Evolutionary conservation across 2,329 filamentous ascomycete species (phyloP), one percentile per base, ranked within the genome.

Genomic region (Cyanodermella asteris): DNA sequence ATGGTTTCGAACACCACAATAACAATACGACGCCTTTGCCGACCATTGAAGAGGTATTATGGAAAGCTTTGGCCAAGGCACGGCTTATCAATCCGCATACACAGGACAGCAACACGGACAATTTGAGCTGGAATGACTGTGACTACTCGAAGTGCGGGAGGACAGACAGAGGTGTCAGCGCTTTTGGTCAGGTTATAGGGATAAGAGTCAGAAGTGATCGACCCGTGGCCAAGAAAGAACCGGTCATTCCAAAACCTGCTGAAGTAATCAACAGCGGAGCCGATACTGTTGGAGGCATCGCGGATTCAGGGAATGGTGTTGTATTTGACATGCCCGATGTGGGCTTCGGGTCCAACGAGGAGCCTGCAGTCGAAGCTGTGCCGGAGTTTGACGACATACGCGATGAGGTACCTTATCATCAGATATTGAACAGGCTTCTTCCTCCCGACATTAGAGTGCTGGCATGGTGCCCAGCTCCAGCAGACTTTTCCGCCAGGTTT

Each of bases 131-230:
- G 62, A 68, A 76, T 17, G 71, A 72, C 6, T 82, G 70, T 46
- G 76, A 91, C 32, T 97, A 94, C 47, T 81, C 76, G 18, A 97
- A 97, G 48, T 93, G 84, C 42, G 87, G 87, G 2, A 62, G 87
- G 33, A 97, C 87, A 11, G 87, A 97, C 45, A 62, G 70, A 27
- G 87, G 87, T 8, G 87, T 97, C 18, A 93, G 81, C 47, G 82
- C 87, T 3, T 97, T 97, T 52, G 87, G 87, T 0, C 87, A 97
- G 53, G 87, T 97, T 29, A 69, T 97, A 40, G 75, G 71, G 1
- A 52, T 97, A 20, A 56, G 73, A 28, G 71, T 97, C 10, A 61
- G 84, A 42, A 93, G 82, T 47, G 75, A 74, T 38, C 56, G 64
- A 35, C 78, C 78, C 1, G 41, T 72, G 25, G 49, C 49, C 13